Evolutionary conservation across 2,329 filamentous ascomycete genomes (phyloP).

Genomic region (Eutypa lata): DNA sequence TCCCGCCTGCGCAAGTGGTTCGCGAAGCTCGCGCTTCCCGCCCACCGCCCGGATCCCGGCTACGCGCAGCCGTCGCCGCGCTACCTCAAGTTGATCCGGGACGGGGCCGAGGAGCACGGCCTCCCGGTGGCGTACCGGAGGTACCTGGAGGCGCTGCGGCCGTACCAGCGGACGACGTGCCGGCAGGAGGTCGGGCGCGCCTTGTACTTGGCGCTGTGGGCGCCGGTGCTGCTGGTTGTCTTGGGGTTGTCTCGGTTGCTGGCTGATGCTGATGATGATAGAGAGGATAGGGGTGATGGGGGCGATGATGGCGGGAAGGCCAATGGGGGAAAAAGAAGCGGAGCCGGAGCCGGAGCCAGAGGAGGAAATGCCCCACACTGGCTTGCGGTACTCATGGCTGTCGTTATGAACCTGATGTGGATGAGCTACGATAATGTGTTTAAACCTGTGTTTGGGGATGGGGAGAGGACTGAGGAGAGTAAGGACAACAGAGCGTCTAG

Average conservation of each 20-base stretch:
- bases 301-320: slow-evolving; percentile 54
- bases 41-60: slow-evolving; percentile 56
- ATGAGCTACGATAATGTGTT: slow-evolving; percentile 61
- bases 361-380: too few species aligned
- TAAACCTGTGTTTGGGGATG: slow-evolving; percentile 75
- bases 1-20: slow-evolving; percentile 33
- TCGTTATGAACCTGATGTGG: slow-evolving; percentile 53
- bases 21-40: slow-evolving; percentile 27
- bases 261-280: slow-evolving; percentile 51
- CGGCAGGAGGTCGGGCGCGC: slow-evolving; percentile 64
- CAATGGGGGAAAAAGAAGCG: slow-evolving; percentile 54
- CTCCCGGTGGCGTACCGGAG: slow-evolving; percentile 74
- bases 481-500: slow-evolving; percentile 8
- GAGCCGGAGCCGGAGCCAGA: too few species aligned
- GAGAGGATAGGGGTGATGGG: slow-evolving; percentile 45
- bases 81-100: slow-evolving; percentile 76
- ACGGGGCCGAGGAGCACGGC: slow-evolving; percentile 76
- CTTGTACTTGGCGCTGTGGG: slow-evolving; percentile 59
- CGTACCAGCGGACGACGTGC: slow-evolving; percentile 67
- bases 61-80: slow-evolving; percentile 82
- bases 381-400: slow-evolving; percentile 51
- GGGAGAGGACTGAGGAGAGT: slow-evolving; percentile 59
- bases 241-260: slow-evolving; percentile 43
- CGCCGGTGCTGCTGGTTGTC: slow-evolving; percentile 52
- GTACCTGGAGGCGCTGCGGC: slow-evolving; percentile 66